These are phyloP conservation scores for Fomes fomentarius DNA, from an alignment of 1,284 basidiomycete species.

Conservation along the genomic window DNA sequence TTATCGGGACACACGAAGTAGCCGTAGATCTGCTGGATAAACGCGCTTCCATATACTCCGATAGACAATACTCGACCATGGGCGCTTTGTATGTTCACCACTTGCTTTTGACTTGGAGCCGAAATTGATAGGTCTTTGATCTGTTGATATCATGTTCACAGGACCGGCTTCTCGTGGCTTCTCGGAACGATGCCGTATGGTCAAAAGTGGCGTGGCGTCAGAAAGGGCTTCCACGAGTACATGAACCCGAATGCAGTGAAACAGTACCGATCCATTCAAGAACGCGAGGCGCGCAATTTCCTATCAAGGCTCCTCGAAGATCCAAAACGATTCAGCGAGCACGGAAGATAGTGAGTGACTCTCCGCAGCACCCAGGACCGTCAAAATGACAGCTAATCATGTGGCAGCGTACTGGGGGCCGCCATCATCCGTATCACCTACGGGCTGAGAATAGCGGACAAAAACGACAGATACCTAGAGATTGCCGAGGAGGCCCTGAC, in stretches of 20 bases:
- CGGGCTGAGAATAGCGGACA: constrained; percentile 32
- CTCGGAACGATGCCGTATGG: constrained; percentile 7
- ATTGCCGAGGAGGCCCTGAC: not conserved
- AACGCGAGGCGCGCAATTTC: not conserved
- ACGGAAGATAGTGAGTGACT: constrained; percentile 5
- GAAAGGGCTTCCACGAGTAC: constrained; percentile 7
- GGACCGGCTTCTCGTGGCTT: constrained; percentile 5
- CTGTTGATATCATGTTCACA: no score
- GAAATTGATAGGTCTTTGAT: no score
- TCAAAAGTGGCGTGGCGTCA: constrained; percentile 2
- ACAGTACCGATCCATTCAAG: constrained; percentile 7
- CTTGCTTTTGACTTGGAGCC: no score
- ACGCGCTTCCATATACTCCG: constrained; percentile 32
- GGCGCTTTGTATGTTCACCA: constrained; percentile 2
- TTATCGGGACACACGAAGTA: constrained; percentile 15
- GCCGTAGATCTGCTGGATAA: constrained; percentile 45
- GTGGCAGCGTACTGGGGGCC: not conserved
- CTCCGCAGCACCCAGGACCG: no score
- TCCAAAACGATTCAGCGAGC: not conserved
- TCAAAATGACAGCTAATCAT: no score
- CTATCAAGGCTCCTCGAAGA: constrained; percentile 1
- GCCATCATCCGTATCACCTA: constrained; percentile 30
- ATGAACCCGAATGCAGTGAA: not conserved
- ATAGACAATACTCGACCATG: constrained; percentile 5
- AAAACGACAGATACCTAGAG: not conserved